These are phyloP conservation scores for Fusarium luffae DNA, from an alignment of 2,329 filamentous ascomycete genomes.

Conservation along the genomic window DNA sequence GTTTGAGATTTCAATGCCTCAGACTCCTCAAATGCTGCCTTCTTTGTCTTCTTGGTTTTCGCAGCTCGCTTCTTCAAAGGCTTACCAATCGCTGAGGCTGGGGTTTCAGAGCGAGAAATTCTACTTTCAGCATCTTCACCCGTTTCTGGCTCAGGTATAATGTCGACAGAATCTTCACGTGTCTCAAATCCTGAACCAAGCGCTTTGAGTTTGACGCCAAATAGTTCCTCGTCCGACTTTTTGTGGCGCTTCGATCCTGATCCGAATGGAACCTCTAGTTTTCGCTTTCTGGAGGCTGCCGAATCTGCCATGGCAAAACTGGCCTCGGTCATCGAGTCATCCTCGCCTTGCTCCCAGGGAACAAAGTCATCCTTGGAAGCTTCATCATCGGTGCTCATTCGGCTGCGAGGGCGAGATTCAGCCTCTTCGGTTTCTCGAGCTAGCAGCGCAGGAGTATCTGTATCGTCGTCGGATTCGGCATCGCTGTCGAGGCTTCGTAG, in stretches of 20 bases:
- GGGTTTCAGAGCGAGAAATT: constrained; percentile 60
- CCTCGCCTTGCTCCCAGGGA: constrained; percentile 63
- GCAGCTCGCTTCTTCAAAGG: constrained; percentile 65
- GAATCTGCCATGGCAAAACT: constrained; percentile 74
- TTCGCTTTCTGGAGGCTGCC: constrained; percentile 73
- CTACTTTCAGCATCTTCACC: constrained; percentile 56
- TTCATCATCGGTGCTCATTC: constrained; percentile 72
- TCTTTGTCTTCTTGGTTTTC: constrained; percentile 80
- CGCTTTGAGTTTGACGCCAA: constrained; percentile 69
- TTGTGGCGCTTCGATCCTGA: constrained; percentile 82
- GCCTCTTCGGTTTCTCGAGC: constrained; percentile 85
- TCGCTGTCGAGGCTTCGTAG: constrained; percentile 70
- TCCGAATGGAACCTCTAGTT: constrained; percentile 74
- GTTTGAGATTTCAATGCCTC: constrained; percentile 69
- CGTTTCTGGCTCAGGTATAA: constrained; percentile 59
- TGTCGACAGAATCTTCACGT: constrained; percentile 62
- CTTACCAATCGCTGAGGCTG: constrained; percentile 56
- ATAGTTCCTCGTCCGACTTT: constrained; percentile 82
- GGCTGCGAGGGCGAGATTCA: constrained; percentile 84
- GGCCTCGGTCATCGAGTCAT: constrained; percentile 77
- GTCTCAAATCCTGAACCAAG: constrained; percentile 63
- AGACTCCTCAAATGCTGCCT: constrained; percentile 76
- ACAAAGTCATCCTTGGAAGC: constrained; percentile 61
- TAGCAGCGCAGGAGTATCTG: constrained; percentile 64
- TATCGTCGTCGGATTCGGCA: constrained; percentile 92